Base-by-base conservation (phyloP, 208 protist species). In the Strigomonas galati region DNA sequence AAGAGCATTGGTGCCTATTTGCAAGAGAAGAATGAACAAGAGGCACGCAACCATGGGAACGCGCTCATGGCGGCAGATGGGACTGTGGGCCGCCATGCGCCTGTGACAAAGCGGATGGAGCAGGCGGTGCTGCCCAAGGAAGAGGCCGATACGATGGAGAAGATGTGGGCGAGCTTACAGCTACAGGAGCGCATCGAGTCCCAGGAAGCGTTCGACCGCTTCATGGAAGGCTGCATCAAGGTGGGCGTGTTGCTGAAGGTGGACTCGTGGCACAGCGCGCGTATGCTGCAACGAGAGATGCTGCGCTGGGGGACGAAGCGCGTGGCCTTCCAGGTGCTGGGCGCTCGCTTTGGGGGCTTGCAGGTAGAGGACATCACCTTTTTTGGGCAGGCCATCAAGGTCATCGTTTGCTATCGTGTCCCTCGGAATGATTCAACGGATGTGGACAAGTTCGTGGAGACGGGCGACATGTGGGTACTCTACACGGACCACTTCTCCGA, bases 211-310 rank as follows among this genome's bases (percentile, higher is more conserved):
- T 89, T 89, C 62, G 78, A 85, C 68, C 48, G 72, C 32, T 63
- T 81, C 43, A 58, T 91, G 46, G 67, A 68, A 48, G 76, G 83
- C 43, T 92, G 87, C 71, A 71, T 88, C 14, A 87, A 96, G 30
- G 68, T 96, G 9, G 87, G 87, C 51, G 81, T 96, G 57, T 75
- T 96, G 51, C 74, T 96, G 23, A 94, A 94, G 59, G 91, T 96
- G 37, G 91, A 96, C 70, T 85, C 79, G 27, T 96, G 87, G 83
- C 87, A 96, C 67, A 92, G 76, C 19, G 88, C 82, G 30, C 81
- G 91, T 44, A 84, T 96, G 81, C 72, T 96, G 9, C 54, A 67
- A 51, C 82, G 91, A 32, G 85, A 94, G 58, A 54, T 85, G n/a
- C 54, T 64, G 15, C 78, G 84, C 0, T 72, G 87, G 19, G 85